Base-by-base conservation (phyloP, 805 yeast species). In the Myxozyma melibiosi region DNA sequence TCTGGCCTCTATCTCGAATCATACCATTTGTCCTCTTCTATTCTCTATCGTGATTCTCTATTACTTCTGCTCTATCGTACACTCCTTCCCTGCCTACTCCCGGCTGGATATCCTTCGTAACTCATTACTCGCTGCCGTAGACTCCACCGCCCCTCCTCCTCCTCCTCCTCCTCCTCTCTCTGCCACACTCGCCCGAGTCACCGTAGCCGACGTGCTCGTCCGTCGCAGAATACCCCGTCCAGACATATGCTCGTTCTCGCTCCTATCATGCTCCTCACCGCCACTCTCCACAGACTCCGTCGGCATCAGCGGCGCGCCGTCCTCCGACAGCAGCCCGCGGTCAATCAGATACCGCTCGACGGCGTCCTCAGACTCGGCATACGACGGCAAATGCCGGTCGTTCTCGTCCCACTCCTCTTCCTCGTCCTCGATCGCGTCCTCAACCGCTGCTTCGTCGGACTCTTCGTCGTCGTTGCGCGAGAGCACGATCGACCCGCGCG, bases 401-500 rank as follows among this genome's bases (percentile, higher is more conserved):
- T 59, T 60, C 33, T 40, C 58, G 37, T 43, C 62, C 61, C 64
- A 60, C n/a, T 57, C 64, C 30, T 58, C 54, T 40, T 54, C 62
- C 31, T 60, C 64, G 41, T 50, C 60, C 30, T 54, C 56, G 22
- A 54, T 53, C n/a, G 49, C 64, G 25, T 57, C 64, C 33, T 59
- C 64, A 20, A 58, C 39, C 20, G 55, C 58, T 4, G 53, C 51
- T 16, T 46, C 58, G 1, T 45, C 25, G 14, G 50, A 18, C 34
- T 28, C 50, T 6, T 25, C 25, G 4, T 45, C 40, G 25, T 34
- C 31, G 7, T 13, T 3, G 2, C 13, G 22, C 22, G 39, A 25
- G 38, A 22, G 9, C 51, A 27, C 46, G 18, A 49, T 4, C 6
- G 39, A 18, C 31, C 48, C 37, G 14, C 27, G 37, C 3, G 44